Conservation (phyloP, 2,329 filamentous ascomycete genomes). For the Alternaria sp. region DNA sequence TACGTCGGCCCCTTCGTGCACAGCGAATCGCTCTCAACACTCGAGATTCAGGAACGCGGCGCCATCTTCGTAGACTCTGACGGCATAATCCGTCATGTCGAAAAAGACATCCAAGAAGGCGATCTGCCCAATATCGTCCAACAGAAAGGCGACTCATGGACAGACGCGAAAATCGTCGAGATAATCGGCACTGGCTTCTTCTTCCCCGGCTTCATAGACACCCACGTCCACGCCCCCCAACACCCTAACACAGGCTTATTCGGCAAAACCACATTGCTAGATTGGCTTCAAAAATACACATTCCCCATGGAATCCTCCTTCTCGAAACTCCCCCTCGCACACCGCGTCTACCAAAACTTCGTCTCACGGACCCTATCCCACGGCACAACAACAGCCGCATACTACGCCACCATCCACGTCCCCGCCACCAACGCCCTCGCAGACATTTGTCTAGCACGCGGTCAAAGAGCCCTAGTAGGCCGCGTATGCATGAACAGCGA, state of each 20-base stretch:
- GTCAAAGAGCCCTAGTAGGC: conserved; percentile 90
- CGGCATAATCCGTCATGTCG: conserved; percentile 59
- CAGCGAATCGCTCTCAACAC: conserved; percentile 53
- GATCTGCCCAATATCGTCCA: background rate
- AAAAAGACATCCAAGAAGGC: conserved; percentile 36
- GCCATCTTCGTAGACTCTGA: conserved; percentile 59
- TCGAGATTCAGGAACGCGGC: conserved; percentile 57
- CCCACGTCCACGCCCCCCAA: conserved; percentile 93
- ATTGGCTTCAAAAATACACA: conserved; percentile 94
- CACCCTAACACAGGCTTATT: conserved; percentile 95
- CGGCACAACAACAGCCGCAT: conserved; percentile 92
- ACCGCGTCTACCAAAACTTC: conserved; percentile 75
- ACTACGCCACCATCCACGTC: conserved; percentile 90
- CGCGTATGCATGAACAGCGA: conserved; percentile 90
- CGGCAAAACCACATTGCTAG: conserved; percentile 87
- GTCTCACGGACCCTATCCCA: conserved; percentile 82
- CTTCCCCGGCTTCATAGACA: conserved; percentile 88
- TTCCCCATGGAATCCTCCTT: conserved; percentile 90
- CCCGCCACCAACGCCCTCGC: conserved; percentile 89
- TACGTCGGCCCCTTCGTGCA: conserved; percentile 70
- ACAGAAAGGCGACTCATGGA: conserved; percentile 34
- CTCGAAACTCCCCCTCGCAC: conserved; percentile 64
- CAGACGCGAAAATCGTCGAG: conserved; percentile 49
- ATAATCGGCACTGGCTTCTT: conserved; percentile 69
- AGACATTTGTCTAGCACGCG: conserved; percentile 76